A percentile compares a stretch with the other conserved stretches of the same genome.
Conservation (phyloP, 306 rosid species). For the Purshia tridentata region DNA sequence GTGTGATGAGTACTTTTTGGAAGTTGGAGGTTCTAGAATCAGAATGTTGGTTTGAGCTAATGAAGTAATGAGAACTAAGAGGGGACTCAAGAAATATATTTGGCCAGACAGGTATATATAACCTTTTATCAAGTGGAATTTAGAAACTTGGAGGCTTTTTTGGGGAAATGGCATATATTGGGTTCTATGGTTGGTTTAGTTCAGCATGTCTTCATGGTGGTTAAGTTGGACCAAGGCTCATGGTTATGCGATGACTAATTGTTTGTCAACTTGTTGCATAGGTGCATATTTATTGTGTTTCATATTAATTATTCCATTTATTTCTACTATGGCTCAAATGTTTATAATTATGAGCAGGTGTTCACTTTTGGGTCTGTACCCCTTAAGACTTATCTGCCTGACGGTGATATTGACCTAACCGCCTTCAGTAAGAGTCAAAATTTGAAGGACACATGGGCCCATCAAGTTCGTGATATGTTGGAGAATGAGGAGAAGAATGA, state of each 20-base stretch:
- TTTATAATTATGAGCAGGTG: conserved; percentile 53
- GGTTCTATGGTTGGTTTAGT: neutral
- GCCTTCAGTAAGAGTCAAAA: conserved; percentile 78
- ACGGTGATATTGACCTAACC: conserved; percentile 97
- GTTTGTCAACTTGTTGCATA: neutral
- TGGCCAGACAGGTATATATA: neutral
- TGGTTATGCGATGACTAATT: neutral
- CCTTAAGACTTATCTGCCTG: conserved; percentile 95
- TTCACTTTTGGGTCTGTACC: conserved; percentile 98
- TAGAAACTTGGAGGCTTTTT: neutral
- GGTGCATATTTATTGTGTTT: neutral
- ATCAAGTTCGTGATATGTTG: conserved; percentile 88
- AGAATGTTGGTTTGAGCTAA: neutral
- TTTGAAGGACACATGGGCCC: conserved; percentile 94
- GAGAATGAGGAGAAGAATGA: conserved; percentile 89
- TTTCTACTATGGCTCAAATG: conserved; percentile 3
- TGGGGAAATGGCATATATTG: conserved; percentile 1
- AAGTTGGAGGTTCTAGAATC: neutral
- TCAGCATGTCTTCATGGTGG: neutral
- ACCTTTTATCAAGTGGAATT: neutral
- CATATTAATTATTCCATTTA: neutral
- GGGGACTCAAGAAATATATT: neutral
- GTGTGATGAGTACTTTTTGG: neutral
- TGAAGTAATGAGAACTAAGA: neutral
- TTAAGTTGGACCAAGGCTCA: neutral